phyloP scores from a whole-genome alignment of 352 stramenopile genomes.

The Phytophthora agathidicida region DNA sequence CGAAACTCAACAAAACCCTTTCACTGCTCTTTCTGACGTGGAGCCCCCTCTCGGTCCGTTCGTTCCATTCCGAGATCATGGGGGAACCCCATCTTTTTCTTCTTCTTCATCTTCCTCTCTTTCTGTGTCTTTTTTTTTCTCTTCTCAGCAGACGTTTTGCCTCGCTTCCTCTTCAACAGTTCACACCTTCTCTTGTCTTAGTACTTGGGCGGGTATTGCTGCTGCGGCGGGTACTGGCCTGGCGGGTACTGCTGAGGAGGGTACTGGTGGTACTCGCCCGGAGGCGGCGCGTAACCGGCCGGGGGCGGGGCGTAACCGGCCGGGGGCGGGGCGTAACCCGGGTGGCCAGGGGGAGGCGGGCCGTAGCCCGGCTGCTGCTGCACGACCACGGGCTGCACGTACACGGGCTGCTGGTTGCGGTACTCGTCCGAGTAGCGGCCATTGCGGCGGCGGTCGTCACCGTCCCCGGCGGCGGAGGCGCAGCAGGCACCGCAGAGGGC shows the following conservation, averaged over 20 bases:
- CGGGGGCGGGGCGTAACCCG: slow-evolving; percentile 34
- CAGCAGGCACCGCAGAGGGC: slow-evolving; percentile 81
- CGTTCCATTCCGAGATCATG: slow-evolving; percentile 29
- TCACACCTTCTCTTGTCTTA: too few relatives aligned
- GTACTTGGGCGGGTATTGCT: slow-evolving; percentile 22
- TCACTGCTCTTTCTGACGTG: slow-evolving; percentile 16
- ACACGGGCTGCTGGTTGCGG: slow-evolving; percentile 55
- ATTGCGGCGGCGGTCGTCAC: slow-evolving; percentile 43
- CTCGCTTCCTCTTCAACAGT: too few relatives aligned
- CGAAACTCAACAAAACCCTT: slow-evolving; percentile 20
- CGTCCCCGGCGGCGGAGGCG: slow-evolving; percentile 43
- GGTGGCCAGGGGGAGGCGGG: slow-evolving; percentile 33
- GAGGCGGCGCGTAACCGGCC: too few relatives aligned
- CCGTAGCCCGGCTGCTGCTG: slow-evolving; percentile 42
- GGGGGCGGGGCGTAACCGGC: slow-evolving; percentile 46
- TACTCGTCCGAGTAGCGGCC: slow-evolving; percentile 44
- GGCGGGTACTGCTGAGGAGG: slow-evolving; percentile 42
- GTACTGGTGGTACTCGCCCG: slow-evolving; percentile 61
- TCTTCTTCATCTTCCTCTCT: too few relatives aligned
- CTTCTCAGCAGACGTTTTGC: background rate
- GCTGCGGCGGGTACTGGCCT: slow-evolving; percentile 16
- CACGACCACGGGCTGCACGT: slow-evolving; percentile 80
- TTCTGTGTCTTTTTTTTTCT: slow-evolving; percentile 1
- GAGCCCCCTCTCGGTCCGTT: slow-evolving; percentile 30
- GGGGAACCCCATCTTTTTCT: background rate